Percentiles rank a stretch among this genome's conserved stretches.
These are phyloP conservation scores for Penicillium atrosanguineum DNA, from an alignment of 495 filamentous ascomycete species.

Conservation along the genomic window DNA sequence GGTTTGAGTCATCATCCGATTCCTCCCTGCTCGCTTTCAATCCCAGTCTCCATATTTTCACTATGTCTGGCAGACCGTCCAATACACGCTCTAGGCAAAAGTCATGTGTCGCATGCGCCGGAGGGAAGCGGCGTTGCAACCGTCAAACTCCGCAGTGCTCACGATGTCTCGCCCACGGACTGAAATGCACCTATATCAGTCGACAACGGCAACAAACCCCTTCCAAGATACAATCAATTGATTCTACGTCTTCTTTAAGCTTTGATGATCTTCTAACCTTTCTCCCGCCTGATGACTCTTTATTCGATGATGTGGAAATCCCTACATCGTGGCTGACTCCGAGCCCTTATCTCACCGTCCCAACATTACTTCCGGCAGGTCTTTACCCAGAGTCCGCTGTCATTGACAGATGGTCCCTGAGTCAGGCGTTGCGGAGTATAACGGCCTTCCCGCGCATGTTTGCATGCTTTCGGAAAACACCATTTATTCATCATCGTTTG, in stretches of 20 bases:
- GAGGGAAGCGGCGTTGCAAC: constrained; percentile 19
- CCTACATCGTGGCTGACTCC: background rate
- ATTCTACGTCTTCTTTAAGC: background rate
- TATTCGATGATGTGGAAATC: background rate
- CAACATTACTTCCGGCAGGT: background rate
- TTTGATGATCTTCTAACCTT: background rate
- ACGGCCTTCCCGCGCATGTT: constrained; percentile 9
- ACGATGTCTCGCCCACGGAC: constrained; percentile 10
- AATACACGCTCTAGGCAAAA: constrained; percentile 12
- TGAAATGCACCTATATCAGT: constrained; percentile 11
- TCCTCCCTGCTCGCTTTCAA: no score
- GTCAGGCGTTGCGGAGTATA: background rate
- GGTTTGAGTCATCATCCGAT: no score
- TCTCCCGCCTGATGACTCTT: background rate
- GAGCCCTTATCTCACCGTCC: background rate
- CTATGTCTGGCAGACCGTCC: constrained; percentile 5
- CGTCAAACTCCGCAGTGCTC: constrained; percentile 22
- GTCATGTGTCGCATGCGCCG: constrained; percentile 15
- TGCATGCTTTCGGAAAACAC: constrained; percentile 1
- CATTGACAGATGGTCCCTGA: constrained; percentile 12
- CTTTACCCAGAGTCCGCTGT: constrained; percentile 1
- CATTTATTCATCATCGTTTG: constrained; percentile 15
- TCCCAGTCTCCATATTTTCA: no score
- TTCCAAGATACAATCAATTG: background rate
- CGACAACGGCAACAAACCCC: background rate